Evolutionary conservation across 106 monocot species (phyloP).

Genomic region (Gastrodia elata): DNA sequence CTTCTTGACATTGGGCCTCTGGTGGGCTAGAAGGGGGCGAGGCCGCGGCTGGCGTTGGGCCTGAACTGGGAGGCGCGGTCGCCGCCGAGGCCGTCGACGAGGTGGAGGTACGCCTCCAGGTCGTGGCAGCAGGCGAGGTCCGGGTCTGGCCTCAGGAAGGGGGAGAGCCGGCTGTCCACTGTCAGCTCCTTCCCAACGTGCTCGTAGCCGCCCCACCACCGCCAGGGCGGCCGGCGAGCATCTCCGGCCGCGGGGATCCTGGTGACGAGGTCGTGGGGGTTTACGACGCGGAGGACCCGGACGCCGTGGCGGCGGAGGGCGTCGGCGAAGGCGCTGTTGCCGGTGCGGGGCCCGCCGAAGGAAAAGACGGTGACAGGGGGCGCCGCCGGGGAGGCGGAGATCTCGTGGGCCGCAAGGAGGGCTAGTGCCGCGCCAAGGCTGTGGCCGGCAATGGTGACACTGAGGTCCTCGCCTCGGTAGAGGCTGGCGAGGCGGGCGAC

Average conservation of each 20-base stretch:
- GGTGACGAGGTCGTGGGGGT: conserved; percentile 50
- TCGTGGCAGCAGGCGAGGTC: conserved; percentile 68
- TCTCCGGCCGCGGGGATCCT: conserved; percentile 16
- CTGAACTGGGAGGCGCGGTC: conserved; percentile 36
- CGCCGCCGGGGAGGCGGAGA: conserved; percentile 2
- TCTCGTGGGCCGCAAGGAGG: conserved; percentile 40
- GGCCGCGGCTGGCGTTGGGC: conserved; percentile 38
- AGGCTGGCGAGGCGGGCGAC: conserved; percentile 21
- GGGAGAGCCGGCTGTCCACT: conserved; percentile 52
- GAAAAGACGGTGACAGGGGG: conserved; percentile 53
- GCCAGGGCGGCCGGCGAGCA: too few species aligned
- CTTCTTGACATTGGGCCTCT: conserved; percentile 31
- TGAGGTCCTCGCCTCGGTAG: conserved; percentile 52
- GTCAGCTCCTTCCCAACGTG: conserved; percentile 57
- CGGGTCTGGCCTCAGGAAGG: conserved; percentile 41
- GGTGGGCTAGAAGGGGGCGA: conserved; percentile 32
- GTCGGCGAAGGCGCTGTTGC: conserved; percentile 31
- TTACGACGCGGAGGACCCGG: conserved; percentile 48
- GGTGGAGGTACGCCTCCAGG: conserved; percentile 71
- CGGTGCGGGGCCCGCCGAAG: conserved; percentile 56
- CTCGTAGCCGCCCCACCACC: conserved; percentile 17
- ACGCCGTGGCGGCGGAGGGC: conserved; percentile 21
- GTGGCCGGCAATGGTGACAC: conserved; percentile 64
- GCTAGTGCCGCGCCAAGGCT: conserved; percentile 69
- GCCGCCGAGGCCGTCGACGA: conserved; percentile 64